These are phyloP conservation scores for Catunica adiposa DNA, from an alignment of 2,329 filamentous ascomycete species.

Conservation along the genomic window DNA sequence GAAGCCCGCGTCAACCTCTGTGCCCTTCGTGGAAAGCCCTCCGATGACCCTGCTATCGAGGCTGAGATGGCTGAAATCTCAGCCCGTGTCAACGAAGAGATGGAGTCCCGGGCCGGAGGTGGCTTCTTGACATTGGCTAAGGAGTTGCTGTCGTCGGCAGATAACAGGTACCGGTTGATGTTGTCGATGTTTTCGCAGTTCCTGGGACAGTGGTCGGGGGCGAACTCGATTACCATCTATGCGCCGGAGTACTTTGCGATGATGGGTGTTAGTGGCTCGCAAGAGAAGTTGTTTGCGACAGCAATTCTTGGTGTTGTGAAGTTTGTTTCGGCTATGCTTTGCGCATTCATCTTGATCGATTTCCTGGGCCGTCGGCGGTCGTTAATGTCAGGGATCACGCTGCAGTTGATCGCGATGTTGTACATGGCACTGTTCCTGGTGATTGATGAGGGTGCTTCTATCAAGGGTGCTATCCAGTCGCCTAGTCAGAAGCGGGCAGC, in stretches of 20 bases:
- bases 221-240: constrained; percentile 60
- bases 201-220: constrained; percentile 57
- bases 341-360: constrained; percentile 65
- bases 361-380: constrained; percentile 59
- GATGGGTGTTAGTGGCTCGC: constrained; percentile 50
- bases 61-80: constrained; percentile 37
- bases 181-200: constrained; percentile 53
- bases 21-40: constrained; percentile 45
- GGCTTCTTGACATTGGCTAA: constrained; percentile 48
- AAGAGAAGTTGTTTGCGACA: constrained; percentile 55
- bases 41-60: constrained; percentile 41
- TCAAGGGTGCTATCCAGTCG: constrained; percentile 27
- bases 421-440: constrained; percentile 46
- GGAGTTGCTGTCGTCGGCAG: constrained; percentile 49
- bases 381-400: constrained; percentile 40
- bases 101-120: constrained; percentile 51
- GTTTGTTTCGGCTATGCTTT: constrained; percentile 47
- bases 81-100: constrained; percentile 48
- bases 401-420: constrained; percentile 44
- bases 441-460: constrained; percentile 23
- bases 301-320: constrained; percentile 65
- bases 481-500: constrained; percentile 36
- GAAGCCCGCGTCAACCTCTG: constrained; percentile 39
- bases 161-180: constrained; percentile 58
- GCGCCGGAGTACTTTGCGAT: constrained; percentile 57